Conservation (phyloP, 2,329 filamentous ascomycete species). For the Apiospora marii region DNA sequence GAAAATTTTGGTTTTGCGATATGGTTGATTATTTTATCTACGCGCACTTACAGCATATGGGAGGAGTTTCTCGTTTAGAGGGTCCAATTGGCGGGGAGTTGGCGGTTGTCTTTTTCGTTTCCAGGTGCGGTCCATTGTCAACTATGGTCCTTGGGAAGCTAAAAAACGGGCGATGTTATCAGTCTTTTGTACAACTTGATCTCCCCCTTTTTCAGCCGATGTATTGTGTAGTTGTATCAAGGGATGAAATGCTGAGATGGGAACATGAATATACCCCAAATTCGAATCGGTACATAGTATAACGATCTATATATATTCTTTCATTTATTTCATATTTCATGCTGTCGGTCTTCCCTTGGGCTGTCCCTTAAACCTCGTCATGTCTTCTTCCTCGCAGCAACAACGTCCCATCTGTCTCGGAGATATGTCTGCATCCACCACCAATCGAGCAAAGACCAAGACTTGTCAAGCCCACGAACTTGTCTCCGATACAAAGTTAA, state of each 20-base stretch:
- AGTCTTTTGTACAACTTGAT: conserved; percentile 5
- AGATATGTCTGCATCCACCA: not conserved
- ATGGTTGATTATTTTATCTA: conserved; percentile 9
- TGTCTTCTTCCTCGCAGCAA: not conserved
- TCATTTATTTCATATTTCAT: not conserved
- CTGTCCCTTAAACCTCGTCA: not conserved
- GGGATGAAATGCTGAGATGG: conserved; percentile 5
- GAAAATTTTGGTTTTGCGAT: not conserved
- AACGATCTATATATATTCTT: conserved; percentile 15
- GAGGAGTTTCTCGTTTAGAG: conserved; percentile 16
- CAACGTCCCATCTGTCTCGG: not conserved
- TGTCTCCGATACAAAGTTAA: not conserved
- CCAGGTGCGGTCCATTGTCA: not conserved
- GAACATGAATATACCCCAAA: conserved; percentile 20
- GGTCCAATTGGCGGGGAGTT: conserved; percentile 20
- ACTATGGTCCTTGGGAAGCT: not conserved
- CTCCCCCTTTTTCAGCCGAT: not conserved
- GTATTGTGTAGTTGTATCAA: not conserved
- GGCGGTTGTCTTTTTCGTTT: conserved; percentile 13
- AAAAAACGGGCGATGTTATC: not conserved
- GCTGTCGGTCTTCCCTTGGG: not conserved
- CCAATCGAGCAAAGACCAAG: not conserved
- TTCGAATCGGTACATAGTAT: conserved; percentile 1
- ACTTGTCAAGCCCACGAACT: not conserved
- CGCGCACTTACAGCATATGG: conserved; percentile 15